Percentiles rank a stretch among this genome's conserved stretches.
These are phyloP conservation scores for Rhizodiscina lignyota DNA, from an alignment of 495 filamentous ascomycete genomes.

Conservation along the genomic window DNA sequence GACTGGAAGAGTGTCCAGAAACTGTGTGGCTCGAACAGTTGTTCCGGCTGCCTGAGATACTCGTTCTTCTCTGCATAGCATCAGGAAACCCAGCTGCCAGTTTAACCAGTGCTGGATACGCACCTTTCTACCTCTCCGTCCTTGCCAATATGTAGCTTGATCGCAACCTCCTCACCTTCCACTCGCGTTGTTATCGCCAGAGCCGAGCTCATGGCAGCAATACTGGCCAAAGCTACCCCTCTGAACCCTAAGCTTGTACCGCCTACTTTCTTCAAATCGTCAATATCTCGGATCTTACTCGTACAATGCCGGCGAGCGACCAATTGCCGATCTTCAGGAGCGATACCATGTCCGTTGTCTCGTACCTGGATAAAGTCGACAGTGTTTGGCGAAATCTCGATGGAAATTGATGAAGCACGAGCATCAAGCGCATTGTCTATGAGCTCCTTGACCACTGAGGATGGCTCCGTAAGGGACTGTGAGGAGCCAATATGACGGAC, in stretches of 20 bases:
- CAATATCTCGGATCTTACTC: slow-evolving; percentile 63
- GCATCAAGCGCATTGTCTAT: slow-evolving; percentile 87
- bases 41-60: slow-evolving; percentile 61
- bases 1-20: slow-evolving; percentile 61
- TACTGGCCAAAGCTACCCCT: slow-evolving; percentile 72
- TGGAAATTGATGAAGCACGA: slow-evolving; percentile 47
- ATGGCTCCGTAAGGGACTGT: slow-evolving; percentile 54
- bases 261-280: slow-evolving; percentile 51
- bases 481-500: too few species aligned
- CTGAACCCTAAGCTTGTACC: slow-evolving; percentile 69
- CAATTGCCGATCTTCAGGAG: slow-evolving; percentile 43
- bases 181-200: slow-evolving; percentile 56
- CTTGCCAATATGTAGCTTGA: slow-evolving; percentile 30
- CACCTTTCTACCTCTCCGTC: slow-evolving; percentile 34
- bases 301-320: slow-evolving; percentile 61
- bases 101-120: slow-evolving; percentile 9
- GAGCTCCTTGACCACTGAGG: slow-evolving; percentile 72
- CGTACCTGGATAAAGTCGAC: slow-evolving; percentile 66
- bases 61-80: slow-evolving; percentile 20
- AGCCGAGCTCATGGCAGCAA: slow-evolving; percentile 45
- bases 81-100: slow-evolving; percentile 1
- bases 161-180: slow-evolving; percentile 51
- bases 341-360: slow-evolving; percentile 80
- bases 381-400: slow-evolving; percentile 61
- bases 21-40: slow-evolving; percentile 47